phyloP scores from a whole-genome alignment of 208 protist species.

The Acanthamoeba royreba region DNA sequence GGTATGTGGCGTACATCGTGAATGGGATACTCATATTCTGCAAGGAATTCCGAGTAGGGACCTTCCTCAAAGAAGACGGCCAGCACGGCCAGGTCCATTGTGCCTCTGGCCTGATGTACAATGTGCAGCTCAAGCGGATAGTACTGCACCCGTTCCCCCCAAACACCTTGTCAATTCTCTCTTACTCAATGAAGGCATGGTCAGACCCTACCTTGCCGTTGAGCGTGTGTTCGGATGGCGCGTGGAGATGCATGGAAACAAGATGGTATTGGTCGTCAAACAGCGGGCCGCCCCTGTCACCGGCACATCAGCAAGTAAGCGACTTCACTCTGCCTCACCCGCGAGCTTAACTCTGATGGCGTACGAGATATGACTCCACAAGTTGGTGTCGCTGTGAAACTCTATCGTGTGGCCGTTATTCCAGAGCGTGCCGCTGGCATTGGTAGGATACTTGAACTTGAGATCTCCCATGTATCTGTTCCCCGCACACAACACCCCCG shows the following conservation, averaged over 20 bases:
- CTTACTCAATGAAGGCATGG: neutral
- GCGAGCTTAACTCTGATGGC: neutral
- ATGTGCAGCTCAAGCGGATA: neutral
- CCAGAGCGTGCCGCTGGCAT: neutral
- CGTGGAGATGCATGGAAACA: neutral
- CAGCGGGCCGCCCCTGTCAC: neutral
- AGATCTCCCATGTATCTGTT: neutral
- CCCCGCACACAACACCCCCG: neutral
- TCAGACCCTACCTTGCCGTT: neutral
- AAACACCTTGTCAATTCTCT: neutral
- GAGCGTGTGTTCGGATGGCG: neutral
- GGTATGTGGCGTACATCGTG: neutral
- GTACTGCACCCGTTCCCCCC: neutral
- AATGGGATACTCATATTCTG: neutral
- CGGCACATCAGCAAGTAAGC: neutral
- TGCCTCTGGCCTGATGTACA: neutral
- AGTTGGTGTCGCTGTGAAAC: neutral
- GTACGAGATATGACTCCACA: neutral
- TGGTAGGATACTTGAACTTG: neutral
- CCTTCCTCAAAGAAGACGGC: neutral
- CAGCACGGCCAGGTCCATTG: neutral
- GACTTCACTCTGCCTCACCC: neutral
- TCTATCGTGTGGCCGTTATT: neutral
- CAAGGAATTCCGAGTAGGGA: neutral
- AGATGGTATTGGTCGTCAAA: neutral